Base-by-base conservation (phyloP, 2,329 filamentous ascomycete genomes). In the Penicillium sp. region DNA sequence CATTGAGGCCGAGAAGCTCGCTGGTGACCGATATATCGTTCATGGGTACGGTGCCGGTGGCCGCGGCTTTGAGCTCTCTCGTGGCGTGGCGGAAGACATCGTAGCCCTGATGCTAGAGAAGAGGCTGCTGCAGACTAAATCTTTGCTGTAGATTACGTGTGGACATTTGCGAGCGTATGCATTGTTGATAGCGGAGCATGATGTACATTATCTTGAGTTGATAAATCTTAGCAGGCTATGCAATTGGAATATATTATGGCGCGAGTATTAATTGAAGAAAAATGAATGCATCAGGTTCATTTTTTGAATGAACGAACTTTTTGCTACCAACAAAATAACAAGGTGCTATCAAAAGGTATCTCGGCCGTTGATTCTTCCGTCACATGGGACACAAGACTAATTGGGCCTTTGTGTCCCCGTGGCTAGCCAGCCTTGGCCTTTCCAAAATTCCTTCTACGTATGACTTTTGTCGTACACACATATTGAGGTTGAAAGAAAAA, bases 31-130 rank as follows among this genome's bases (percentile, higher is more conserved):
- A 29, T 61, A 53, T 2, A 57, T 76, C 11, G 72, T 84, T 3
- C 82, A 85, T 67, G 82, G 80, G 0, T 86, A 86, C 63, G 84
- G 84, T 0, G 77, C 82, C 18, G 84, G 82, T 3, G 84, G 84
- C 3, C 74, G 84, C n/a, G 84, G 84, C 0, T 85, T 78, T 60
- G 84, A 86, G 68, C 59, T 85, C 7, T 84, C 82, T 14, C 84
- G 82, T 81, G 83, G 83, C 0, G 76, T 85, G 6, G 83, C 82
- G 0, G 75, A 76, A 43, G 79, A 78, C 47, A 79, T 83, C 9
- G 67, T 71, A 2, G 62, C 64, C 18, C 62, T 82, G 58, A 72
- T 81, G 55, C 42, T 62, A 26, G 56, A 64, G 27, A 53, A 59
- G 39, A 64, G 60, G 10, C 16, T 69, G 29, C 39, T 67, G 40